Evolutionary conservation across 495 filamentous ascomycete genomes (phyloP).

Genomic region (Chlorociboria aeruginascens): DNA sequence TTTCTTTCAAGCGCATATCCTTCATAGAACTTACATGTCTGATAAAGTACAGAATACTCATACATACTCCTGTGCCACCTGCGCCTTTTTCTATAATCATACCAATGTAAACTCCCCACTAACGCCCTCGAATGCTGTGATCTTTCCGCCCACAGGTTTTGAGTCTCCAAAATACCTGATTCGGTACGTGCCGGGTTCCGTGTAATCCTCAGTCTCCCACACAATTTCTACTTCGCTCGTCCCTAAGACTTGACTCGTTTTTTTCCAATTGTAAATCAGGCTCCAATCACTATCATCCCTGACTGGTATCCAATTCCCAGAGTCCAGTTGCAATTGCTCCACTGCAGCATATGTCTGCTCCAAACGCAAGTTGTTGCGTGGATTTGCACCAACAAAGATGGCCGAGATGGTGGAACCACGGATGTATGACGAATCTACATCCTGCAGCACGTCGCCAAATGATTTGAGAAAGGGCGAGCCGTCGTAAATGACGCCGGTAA

Average conservation of each 20-base stretch:
- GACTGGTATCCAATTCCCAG: conserved; percentile 49
- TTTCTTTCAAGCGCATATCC: too few relatives aligned
- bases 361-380: conserved; percentile 71
- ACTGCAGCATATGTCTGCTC: conserved; percentile 73
- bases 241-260: conserved; percentile 57
- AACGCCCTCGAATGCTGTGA: conserved; percentile 65
- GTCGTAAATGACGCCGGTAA: conserved; percentile 68
- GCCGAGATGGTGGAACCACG: conserved; percentile 46
- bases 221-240: conserved; percentile 67
- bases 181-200: conserved; percentile 55
- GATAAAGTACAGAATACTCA: conserved; percentile 20
- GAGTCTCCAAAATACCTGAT: conserved; percentile 79
- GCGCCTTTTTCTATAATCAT: too few relatives aligned
- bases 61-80: too few relatives aligned
- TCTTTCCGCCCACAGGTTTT: conserved; percentile 53
- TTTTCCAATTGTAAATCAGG: conserved; percentile 68
- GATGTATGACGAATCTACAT: conserved; percentile 41
- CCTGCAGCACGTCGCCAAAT: conserved; percentile 63
- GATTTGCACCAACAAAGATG: conserved; percentile 80
- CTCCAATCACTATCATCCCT: conserved; percentile 71
- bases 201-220: conserved; percentile 63
- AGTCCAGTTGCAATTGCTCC: conserved; percentile 43
- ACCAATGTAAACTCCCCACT: conserved; percentile 49
- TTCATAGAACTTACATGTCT: too few relatives aligned
- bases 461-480: conserved; percentile 52